Base-by-base conservation (phyloP, 1,284 basidiomycete species). In the Naganishia sp. region DNA sequence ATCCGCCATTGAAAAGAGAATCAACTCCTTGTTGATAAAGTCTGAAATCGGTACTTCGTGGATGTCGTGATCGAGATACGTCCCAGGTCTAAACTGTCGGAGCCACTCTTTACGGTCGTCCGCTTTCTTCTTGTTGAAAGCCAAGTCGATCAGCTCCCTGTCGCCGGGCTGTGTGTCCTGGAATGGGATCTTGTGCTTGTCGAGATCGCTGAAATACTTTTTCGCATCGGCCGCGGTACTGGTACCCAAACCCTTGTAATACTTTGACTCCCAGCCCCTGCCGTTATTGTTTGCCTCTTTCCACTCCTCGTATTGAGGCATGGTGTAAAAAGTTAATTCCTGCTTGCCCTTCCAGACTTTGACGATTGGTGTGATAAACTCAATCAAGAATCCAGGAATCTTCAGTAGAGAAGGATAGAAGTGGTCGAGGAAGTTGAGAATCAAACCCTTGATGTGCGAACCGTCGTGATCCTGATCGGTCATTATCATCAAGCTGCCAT, bases 381-480 rank as follows among this genome's bases (percentile, higher is more conserved):
- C 96, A 63, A 98, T 92, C 49, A 99, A 82, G 81, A 99, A 99
- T 71, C 90, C 87, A 1, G 92, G 90, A 7, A 98, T 82, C 77
- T 90, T 92, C 68, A 99, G 84, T 42, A 99, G 83, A 1, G 95
- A 97, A 0, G 96, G 96, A 79, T 90, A 99, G 79, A 95, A 98
- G 78, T 95, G 89, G 76, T 99, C 96, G 67, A 99, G 82, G 80
- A 94, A 99, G 80, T 99, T 99, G 83, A 99, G 96, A 66, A 99
- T 85, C 10, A 99, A 85, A 46, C 96, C 96, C 81, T 99, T 99
- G 83, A 99, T 99, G 81, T 99, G 96, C 45, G 95, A 99, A 63
- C 96, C 96, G 81, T 99, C 96, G 81, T 99, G 94, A 86, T 99
- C 96, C 91, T 96, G 78, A 88, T 99, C 96, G 15, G 96, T 94